Percentiles rank a stretch among this genome's conserved stretches.
Conservation (phyloP, 768 basidiomycete genomes). For the Leccinum aurantiacum region DNA sequence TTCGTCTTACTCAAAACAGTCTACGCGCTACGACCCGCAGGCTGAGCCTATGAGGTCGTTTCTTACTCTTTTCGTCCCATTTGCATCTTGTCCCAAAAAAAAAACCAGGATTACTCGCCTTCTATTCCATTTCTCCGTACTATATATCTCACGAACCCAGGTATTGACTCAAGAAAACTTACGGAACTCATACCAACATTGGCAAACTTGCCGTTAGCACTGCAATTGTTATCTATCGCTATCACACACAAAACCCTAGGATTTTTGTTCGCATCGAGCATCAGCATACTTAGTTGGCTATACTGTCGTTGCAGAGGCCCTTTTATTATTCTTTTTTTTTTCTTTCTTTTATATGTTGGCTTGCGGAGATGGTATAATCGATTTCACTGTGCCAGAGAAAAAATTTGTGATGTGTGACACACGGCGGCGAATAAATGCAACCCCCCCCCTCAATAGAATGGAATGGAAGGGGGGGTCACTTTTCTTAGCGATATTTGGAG, state of each 20-base stretch:
- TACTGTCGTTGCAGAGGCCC: slow-evolving; percentile 17
- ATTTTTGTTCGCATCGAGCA: slow-evolving; percentile 29
- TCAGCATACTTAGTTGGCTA: slow-evolving; percentile 21
- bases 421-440: slow-evolving; percentile 15
- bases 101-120: slow-evolving; percentile 26
- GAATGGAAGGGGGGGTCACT: slow-evolving; percentile 23
- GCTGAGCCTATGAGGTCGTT: slow-evolving; percentile 25
- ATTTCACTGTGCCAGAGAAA: slow-evolving; percentile 13
- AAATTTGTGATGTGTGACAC: slow-evolving; percentile 6
- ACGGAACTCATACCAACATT: slow-evolving; percentile 36
- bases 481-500: slow-evolving; percentile 24
- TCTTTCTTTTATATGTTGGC: slow-evolving; percentile 3
- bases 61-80: slow-evolving; percentile 15
- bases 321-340: slow-evolving; percentile 5
- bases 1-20: slow-evolving; percentile 13
- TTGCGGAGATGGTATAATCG: slow-evolving; percentile 18
- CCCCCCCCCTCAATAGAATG: slow-evolving; percentile 19
- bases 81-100: slow-evolving; percentile 28
- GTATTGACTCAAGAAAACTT: slow-evolving; percentile 32
- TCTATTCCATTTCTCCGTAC: slow-evolving; percentile 32
- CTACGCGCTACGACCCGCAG: slow-evolving; percentile 13
- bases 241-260: slow-evolving; percentile 26
- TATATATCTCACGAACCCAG: slow-evolving; percentile 37
- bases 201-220: slow-evolving; percentile 27
- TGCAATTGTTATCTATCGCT: slow-evolving; percentile 36